Conservation (phyloP, 176 grass and related monocot genomes). For the Triticum urartu region DNA sequence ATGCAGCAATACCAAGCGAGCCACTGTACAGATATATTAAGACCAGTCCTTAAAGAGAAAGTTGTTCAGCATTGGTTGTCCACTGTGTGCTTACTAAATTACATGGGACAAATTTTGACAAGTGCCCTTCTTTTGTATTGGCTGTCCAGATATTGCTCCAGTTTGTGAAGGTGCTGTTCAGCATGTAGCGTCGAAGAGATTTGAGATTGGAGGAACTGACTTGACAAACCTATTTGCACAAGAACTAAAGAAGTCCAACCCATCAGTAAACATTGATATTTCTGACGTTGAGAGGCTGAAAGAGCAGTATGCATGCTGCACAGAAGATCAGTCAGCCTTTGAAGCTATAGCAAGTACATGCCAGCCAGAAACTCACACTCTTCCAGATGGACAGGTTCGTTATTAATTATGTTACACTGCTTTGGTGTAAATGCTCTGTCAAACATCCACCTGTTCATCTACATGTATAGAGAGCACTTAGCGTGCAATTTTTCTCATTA, state of each 20-base stretch:
- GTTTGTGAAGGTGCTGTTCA: constrained; percentile 98
- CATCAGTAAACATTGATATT: constrained; percentile 71
- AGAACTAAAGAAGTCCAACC: constrained; percentile 85
- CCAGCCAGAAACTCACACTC: constrained; percentile 73
- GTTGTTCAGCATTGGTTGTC: background rate
- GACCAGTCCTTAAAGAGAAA: background rate
- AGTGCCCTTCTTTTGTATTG: background rate
- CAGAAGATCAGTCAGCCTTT: constrained; percentile 72
- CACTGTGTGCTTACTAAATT: background rate
- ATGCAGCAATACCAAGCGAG: no score
- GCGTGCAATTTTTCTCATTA: background rate
- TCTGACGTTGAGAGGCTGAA: constrained; percentile 87
- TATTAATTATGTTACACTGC: background rate
- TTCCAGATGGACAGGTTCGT: constrained; percentile 97
- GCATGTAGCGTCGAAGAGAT: constrained; percentile 83
- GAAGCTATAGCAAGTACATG: constrained; percentile 62
- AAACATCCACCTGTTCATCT: background rate
- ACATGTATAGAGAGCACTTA: background rate
- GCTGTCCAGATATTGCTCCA: constrained; percentile 78
- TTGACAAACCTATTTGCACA: constrained; percentile 85
- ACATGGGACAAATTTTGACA: background rate
- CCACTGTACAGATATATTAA: background rate
- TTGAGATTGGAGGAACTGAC: constrained; percentile 90
- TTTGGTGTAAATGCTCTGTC: constrained; percentile 4
- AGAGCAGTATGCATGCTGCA: constrained; percentile 80